Evolutionary conservation across 2,329 filamentous ascomycete genomes (phyloP).

Genomic region (Cladosporium colombiae): DNA sequence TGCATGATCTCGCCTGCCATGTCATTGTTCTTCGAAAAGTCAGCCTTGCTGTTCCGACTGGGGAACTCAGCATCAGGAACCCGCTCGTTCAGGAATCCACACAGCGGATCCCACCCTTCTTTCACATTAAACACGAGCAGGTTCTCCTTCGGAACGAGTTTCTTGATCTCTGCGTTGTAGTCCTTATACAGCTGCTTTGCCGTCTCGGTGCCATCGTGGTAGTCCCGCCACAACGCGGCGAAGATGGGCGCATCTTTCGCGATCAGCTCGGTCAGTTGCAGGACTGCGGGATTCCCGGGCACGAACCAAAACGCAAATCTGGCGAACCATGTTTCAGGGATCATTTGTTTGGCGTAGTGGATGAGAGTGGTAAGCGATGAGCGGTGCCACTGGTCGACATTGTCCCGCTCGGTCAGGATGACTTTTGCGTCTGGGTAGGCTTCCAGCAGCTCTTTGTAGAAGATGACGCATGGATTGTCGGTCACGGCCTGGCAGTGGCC

Average conservation of each 20-base stretch:
- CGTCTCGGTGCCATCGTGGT: slow-evolving; percentile 14
- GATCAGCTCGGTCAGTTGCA: not conserved
- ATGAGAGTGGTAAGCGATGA: slow-evolving; percentile 15
- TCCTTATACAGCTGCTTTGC: slow-evolving; percentile 18
- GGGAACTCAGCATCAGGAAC: slow-evolving; percentile 7
- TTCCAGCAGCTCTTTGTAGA: slow-evolving; percentile 39
- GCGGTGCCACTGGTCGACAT: slow-evolving; percentile 18
- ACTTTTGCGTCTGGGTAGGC: slow-evolving; percentile 43
- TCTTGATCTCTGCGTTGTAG: slow-evolving; percentile 19
- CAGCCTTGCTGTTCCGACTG: not conserved
- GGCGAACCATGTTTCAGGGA: not conserved
- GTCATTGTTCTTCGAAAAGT: not conserved
- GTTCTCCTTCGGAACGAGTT: slow-evolving; percentile 7
- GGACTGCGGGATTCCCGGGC: not conserved
- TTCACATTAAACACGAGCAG: slow-evolving; percentile 23
- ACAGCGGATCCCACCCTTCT: slow-evolving; percentile 13
- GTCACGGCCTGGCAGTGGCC: slow-evolving; percentile 36
- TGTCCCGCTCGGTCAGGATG: slow-evolving; percentile 36
- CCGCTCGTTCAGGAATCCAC: not conserved
- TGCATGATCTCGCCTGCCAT: not conserved
- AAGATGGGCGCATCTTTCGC: not conserved
- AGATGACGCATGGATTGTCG: slow-evolving; percentile 38
- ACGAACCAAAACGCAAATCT: not conserved
- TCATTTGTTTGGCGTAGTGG: not conserved
- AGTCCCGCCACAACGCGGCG: not conserved